These are phyloP conservation scores for Tetracladium maxilliforme DNA, from an alignment of 2,329 filamentous ascomycete species.

Conservation along the genomic window DNA sequence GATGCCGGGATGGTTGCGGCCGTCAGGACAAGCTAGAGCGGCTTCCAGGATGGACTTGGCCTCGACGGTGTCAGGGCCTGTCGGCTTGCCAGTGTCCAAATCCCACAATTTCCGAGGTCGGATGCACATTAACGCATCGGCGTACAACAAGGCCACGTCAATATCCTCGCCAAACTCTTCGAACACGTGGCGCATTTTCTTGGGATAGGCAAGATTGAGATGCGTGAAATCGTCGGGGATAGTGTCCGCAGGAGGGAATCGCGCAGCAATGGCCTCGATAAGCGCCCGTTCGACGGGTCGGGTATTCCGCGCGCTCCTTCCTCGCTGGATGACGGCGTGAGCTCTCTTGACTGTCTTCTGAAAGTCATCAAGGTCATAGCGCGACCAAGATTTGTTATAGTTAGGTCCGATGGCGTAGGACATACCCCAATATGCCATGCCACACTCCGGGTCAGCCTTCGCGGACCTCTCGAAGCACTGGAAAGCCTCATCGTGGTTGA, in stretches of 20 bases:
- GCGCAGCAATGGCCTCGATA: conserved; percentile 42
- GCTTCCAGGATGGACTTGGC: conserved; percentile 41
- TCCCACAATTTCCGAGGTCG: conserved; percentile 54
- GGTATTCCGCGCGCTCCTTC: conserved; percentile 21
- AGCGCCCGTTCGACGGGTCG: conserved; percentile 44
- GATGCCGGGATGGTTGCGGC: conserved; percentile 48
- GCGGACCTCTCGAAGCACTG: conserved; percentile 49
- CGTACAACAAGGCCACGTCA: conserved; percentile 48
- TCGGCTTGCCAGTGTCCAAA: conserved; percentile 40
- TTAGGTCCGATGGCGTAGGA: conserved; percentile 63
- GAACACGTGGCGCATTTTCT: conserved; percentile 44
- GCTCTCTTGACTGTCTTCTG: conserved; percentile 30
- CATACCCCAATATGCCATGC: conserved; percentile 55
- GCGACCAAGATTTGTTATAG: conserved; percentile 64
- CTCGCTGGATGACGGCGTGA: conserved; percentile 26
- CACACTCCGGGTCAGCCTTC: conserved; percentile 33
- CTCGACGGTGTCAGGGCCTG: conserved; percentile 40
- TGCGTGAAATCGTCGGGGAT: conserved; percentile 29
- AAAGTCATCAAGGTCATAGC: conserved; percentile 50
- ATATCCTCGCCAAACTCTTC: conserved; percentile 35
- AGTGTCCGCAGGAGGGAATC: conserved; percentile 40
- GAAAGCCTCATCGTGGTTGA: conserved; percentile 61
- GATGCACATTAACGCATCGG: conserved; percentile 50
- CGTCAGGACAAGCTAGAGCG: conserved; percentile 33
- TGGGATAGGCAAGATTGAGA: conserved; percentile 45